Evolutionary conservation across 768 basidiomycete genomes (phyloP).

Genomic region (Naganishia antarctica): DNA sequence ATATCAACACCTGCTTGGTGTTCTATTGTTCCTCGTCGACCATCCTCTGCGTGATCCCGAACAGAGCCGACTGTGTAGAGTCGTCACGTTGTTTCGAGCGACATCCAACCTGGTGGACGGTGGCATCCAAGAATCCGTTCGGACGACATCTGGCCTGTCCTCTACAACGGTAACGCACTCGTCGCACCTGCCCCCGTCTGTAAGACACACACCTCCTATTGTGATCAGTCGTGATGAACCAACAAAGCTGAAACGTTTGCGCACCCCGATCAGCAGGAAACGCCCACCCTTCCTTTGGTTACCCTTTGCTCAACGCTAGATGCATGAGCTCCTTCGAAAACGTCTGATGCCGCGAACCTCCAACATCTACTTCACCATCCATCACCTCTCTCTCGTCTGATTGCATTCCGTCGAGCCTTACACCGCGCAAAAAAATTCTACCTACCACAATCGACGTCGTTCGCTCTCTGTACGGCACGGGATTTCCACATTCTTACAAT

Average conservation of each 20-base stretch:
- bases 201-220: not conserved
- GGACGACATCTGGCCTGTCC: too few relatives aligned
- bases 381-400: not conserved
- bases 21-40: not conserved
- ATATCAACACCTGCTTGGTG: not conserved
- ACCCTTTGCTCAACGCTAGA: conserved; percentile 20
- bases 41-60: not conserved
- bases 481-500: too few relatives aligned
- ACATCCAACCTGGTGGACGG: too few relatives aligned
- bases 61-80: not conserved
- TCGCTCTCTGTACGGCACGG: too few relatives aligned
- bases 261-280: not conserved
- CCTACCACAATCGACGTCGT: not conserved
- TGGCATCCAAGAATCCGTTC: too few relatives aligned
- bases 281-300: conserved; percentile 7
- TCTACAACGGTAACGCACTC: too few relatives aligned
- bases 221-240: not conserved
- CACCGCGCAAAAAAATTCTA: too few relatives aligned
- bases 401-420: not conserved
- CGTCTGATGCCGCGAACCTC: conserved; percentile 11
- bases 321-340: conserved; percentile 4
- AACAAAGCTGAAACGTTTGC: not conserved
- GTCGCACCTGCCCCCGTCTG: too few relatives aligned
- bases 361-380: not conserved
- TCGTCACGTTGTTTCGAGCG: too few relatives aligned